Base-by-base conservation (phyloP, 257 asterid species). In the Echites panduratus region DNA sequence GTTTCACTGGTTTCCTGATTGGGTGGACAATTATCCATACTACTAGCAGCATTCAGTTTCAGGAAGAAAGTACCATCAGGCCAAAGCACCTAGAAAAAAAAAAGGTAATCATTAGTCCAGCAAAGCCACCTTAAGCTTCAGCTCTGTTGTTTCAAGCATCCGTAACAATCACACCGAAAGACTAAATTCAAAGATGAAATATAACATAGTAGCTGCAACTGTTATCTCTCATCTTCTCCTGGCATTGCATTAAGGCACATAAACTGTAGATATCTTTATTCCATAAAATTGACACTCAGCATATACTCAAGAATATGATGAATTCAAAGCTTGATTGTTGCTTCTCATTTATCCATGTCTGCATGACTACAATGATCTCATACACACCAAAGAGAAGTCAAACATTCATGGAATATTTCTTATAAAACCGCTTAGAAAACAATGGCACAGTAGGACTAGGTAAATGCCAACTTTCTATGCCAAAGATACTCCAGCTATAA, bases 21-120 rank as follows among this genome's bases (percentile, higher is more conserved):
- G 63, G 82, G 81, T 81, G 83, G 88, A 69, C 64, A 19, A 50
- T 77, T 82, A 64, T 79, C 76, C 80, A 49, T 68, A 74, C 72
- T 89, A 29, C 76, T 76, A 82, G 61, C 85, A 66, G 76, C 73
- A 26, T 81, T 86, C 78, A 87, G 72, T 85, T 76, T 88, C 67
- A 81, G 73, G 84, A 92, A 95, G 88, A 95, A 95, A 74, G 78
- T 85, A 70, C 96, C 99, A 75, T 76, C 88, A 49, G 99, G 99
- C 99, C 99, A 95, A 79, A 95, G 92, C 73, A 95, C 83, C 99
- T 95, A 74, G 62, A 38, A 71, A 78, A 68, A 44, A 66, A 32
- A 32, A 32, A 10, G 19, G 80, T 35, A 27, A 65, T 53, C 57
- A 67, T 80, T 41, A 82, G 66, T 35, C 61, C 77, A 76, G 58